Base-by-base conservation (phyloP, 257 asterid species). In the Ligustrum vulgare region DNA sequence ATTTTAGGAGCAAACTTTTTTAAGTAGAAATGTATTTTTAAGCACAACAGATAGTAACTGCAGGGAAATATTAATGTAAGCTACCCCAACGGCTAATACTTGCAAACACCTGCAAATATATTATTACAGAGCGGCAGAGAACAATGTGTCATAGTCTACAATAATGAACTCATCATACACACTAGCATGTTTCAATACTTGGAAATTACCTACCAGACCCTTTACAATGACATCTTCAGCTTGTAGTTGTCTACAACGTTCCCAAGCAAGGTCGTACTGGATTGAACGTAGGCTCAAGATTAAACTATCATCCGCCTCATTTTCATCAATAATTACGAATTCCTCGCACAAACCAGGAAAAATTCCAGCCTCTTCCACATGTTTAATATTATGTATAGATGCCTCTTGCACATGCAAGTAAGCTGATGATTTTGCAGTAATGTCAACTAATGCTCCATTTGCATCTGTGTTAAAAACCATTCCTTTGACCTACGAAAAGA, bases 211-310 rank as follows among this genome's bases (percentile, higher is more conserved):
- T 80, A 92, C 99, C 96, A 88, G 89, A 71, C 98, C 98, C 90
- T 89, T 95, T 81, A 92, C 76, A 80, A 90, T 89, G 34, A 89
- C 96, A 77, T 92, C 98, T 85, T 95, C 99, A 32, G 98, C 91
- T 90, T 95, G 98, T 73, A 95, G 98, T 80, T 92, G 98, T 75
- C 97, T 80, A 75, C 96, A 91, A 31, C 98, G 82, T 82, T 95
- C 99, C 99, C 99, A 95, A 2, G 98, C 98, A 58, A 95, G 90
- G 74, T 90, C 97, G 77, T 85, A 87, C 72, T 95, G 99, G 75
- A 93, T 84, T 3, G 96, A 70, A 18, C 96, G 90, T 54, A 92
- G 86, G 73, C 99, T 95, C 87, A 95, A 80, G 73, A 89, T 84
- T 90, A 95, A 91, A 83, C 98, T 92, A 72, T 92, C 97, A 78